Percentiles rank a stretch among this genome's conserved stretches.
Conservation (phyloP, 2,329 filamentous ascomycete genomes). For the Allantophomopsis cytisporea region DNA sequence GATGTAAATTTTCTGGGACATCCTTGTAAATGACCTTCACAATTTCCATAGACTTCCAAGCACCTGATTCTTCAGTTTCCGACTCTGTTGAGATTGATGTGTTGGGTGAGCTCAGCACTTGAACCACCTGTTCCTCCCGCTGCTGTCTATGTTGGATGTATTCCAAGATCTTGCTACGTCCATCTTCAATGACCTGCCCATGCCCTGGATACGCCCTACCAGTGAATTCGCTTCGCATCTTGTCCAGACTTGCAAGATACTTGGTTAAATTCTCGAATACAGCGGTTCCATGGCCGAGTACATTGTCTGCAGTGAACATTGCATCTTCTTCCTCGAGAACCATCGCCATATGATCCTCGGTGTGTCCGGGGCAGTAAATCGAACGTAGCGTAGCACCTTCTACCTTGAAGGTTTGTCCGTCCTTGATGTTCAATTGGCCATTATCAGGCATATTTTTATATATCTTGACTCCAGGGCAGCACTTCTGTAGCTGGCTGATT, state of each 20-base stretch:
- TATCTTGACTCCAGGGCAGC: conserved; percentile 49
- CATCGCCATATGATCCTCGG: conserved; percentile 70
- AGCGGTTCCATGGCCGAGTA: conserved; percentile 74
- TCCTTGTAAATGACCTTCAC: conserved; percentile 81
- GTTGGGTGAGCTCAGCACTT: conserved; percentile 37
- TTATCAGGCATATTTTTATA: conserved; percentile 50
- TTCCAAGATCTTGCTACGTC: conserved; percentile 57
- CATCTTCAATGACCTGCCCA: conserved; percentile 64
- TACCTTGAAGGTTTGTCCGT: conserved; percentile 37
- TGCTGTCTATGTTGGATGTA: conserved; percentile 73
- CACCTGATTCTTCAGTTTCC: conserved; percentile 13
- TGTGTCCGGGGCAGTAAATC: conserved; percentile 59
- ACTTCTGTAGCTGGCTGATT: conserved; percentile 49
- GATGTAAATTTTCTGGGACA: conserved; percentile 61
- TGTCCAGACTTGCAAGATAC: conserved; percentile 56
- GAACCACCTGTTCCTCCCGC: conserved; percentile 66
- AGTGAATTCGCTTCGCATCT: conserved; percentile 51
- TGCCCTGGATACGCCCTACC: conserved; percentile 80
- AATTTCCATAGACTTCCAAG: conserved; percentile 64
- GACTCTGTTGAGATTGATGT: conserved; percentile 11
- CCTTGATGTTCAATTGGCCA: conserved; percentile 37
- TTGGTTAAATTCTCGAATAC: conserved; percentile 65
- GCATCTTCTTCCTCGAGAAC: conserved; percentile 64
- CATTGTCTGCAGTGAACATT: conserved; percentile 82
- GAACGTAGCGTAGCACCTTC: conserved; percentile 55